Conservation (phyloP, 2,329 filamentous ascomycete species). For the Aspergillus viridinutans region DNA sequence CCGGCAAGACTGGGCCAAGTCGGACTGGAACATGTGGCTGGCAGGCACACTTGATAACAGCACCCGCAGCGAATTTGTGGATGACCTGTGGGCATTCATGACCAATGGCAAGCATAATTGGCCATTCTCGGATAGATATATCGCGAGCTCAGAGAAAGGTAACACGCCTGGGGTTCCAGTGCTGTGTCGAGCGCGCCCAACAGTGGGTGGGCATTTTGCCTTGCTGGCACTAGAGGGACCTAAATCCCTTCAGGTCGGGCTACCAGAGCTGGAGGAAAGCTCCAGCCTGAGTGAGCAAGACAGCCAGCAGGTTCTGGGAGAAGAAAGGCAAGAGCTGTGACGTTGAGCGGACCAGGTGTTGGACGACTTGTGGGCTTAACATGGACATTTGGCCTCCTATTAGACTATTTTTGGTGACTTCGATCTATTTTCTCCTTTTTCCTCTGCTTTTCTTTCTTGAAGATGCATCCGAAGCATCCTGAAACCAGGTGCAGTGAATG, state of each 20-base stretch:
- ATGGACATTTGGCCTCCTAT: too few species aligned
- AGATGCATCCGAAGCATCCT: neutral
- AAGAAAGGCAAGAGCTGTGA: slow-evolving; percentile 13
- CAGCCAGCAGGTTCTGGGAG: neutral
- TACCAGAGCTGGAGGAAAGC: slow-evolving; percentile 8
- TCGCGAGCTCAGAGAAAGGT: slow-evolving; percentile 30
- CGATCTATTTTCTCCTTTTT: too few species aligned
- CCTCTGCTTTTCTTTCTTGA: too few species aligned
- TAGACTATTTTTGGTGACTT: neutral
- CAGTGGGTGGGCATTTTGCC: slow-evolving; percentile 43
- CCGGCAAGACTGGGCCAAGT: slow-evolving; percentile 40
- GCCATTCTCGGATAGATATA: slow-evolving; percentile 44
- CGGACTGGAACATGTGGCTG: slow-evolving; percentile 45
- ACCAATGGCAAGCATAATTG: slow-evolving; percentile 41
- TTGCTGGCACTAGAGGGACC: slow-evolving; percentile 36
- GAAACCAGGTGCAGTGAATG: neutral
- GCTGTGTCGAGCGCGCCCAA: slow-evolving; percentile 38
- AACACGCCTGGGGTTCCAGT: slow-evolving; percentile 29
- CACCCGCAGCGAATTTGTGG: slow-evolving; percentile 32
- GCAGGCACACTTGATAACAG: slow-evolving; percentile 30
- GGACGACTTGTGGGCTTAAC: neutral
- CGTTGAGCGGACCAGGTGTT: neutral
- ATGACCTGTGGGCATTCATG: slow-evolving; percentile 41
- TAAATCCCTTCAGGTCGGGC: slow-evolving; percentile 14
- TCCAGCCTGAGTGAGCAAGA: neutral